Evolutionary conservation across 108 stramenopile genomes (phyloP).

Genomic region (Schizochytrium sp.): DNA sequence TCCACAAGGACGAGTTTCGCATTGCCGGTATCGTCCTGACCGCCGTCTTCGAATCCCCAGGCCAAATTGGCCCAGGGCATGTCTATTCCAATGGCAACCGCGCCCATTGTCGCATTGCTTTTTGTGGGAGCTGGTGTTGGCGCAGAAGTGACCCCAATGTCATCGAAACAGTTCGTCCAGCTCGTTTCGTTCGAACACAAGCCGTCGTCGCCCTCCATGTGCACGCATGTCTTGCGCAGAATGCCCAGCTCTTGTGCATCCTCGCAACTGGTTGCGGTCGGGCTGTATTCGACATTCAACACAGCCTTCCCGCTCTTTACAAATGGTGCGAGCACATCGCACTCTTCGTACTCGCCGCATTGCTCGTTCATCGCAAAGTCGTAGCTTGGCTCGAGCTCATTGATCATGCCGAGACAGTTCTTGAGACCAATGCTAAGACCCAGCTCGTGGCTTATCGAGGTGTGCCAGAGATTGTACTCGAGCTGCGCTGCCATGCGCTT

Average conservation of each 20-base stretch:
- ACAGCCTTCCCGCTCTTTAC: not conserved
- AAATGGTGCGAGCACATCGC: not conserved
- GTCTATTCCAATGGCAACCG: not conserved
- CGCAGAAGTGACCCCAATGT: too few species aligned
- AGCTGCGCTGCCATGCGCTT: not conserved
- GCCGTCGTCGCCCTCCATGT: not conserved
- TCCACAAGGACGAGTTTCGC: not conserved
- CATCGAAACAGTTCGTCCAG: not conserved
- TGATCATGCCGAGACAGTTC: conserved; percentile 6
- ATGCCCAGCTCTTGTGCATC: not conserved
- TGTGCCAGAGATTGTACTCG: not conserved
- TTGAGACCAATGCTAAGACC: conserved; percentile 15
- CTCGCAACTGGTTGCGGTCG: not conserved
- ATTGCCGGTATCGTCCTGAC: not conserved
- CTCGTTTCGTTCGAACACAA: not conserved
- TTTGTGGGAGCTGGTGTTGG: not conserved
- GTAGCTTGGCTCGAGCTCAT: not conserved
- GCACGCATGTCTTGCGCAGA: not conserved
- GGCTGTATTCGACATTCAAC: conserved; percentile 1
- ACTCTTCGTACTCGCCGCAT: conserved; percentile 26
- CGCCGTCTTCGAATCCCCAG: not conserved
- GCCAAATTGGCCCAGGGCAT: not conserved
- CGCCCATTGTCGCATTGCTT: not conserved
- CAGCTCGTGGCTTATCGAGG: not conserved
- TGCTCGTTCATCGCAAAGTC: conserved; percentile 31